Conservation (phyloP, 495 filamentous ascomycete genomes). For the Massariosphaeria phaeospora region DNA sequence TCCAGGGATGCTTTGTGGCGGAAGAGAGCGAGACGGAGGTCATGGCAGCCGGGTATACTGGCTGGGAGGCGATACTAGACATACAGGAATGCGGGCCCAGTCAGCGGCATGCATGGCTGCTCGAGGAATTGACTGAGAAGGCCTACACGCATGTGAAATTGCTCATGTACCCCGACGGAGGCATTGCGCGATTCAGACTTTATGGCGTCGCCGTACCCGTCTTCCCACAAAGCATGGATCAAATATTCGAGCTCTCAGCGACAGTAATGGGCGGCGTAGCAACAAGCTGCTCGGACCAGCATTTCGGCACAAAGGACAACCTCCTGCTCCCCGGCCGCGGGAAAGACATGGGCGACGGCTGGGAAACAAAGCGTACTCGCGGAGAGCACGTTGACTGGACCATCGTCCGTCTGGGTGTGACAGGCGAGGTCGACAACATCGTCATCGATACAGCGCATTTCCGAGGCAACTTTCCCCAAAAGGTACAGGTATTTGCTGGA, state of each 20-base stretch:
- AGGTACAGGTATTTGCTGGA: slow-evolving; percentile 64
- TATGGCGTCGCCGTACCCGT: slow-evolving; percentile 74
- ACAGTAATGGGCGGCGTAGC: slow-evolving; percentile 77
- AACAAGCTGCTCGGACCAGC: slow-evolving; percentile 72
- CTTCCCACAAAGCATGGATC: slow-evolving; percentile 56
- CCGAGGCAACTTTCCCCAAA: slow-evolving; percentile 81
- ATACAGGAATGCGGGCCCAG: slow-evolving; percentile 67
- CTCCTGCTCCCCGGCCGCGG: slow-evolving; percentile 79
- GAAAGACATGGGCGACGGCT: slow-evolving; percentile 89
- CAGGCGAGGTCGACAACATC: slow-evolving; percentile 64
- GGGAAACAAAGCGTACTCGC: slow-evolving; percentile 82
- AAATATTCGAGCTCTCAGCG: slow-evolving; percentile 75
- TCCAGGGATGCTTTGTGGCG: slow-evolving; percentile 67
- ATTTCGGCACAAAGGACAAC: slow-evolving; percentile 80
- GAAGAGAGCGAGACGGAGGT: slow-evolving; percentile 44
- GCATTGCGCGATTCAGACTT: slow-evolving; percentile 81
- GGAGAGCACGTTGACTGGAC: slow-evolving; percentile 82
- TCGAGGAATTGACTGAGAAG: slow-evolving; percentile 54
- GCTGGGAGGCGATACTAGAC: slow-evolving; percentile 72
- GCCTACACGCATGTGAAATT: slow-evolving; percentile 80
- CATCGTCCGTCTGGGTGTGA: slow-evolving; percentile 68
- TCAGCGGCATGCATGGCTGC: slow-evolving; percentile 72
- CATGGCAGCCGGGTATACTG: slow-evolving; percentile 50
- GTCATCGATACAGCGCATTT: slow-evolving; percentile 88
- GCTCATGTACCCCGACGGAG: slow-evolving; percentile 89